Evolutionary conservation across 2,329 filamentous ascomycete species (phyloP), one percentile per base, ranked within the genome.

Genomic region (Aspergillus intermedius): DNA sequence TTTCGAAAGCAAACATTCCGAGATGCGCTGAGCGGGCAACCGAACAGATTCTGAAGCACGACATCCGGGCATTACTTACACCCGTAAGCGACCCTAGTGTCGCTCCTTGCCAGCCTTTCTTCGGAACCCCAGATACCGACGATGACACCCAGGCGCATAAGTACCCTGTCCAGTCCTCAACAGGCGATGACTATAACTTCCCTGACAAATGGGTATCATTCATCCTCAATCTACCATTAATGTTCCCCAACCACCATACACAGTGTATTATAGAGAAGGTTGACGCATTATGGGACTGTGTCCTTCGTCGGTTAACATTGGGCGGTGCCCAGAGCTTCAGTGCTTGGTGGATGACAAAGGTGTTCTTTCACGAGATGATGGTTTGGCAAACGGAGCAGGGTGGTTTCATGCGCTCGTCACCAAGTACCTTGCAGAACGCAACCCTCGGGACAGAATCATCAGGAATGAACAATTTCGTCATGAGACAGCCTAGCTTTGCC

Each of bases 281-380:
- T 21, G 70, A 71, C 47, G 62, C 66, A 10, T 48, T 75, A 28
- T 75, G 71, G 71, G 68, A 71, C 43, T 66, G 63, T 44, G 63
- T 74, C 21, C 64, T 74, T 42, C 72, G 66, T 47, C 68, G 72
- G 22, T 58, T 75, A 25, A 74, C 72, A 4, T 57, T 73, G 23
- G 67, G 66, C 42, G 72, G 71, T 9, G 72, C 72, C 5, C 65
- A 70, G 42, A 75, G 72, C 50, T 75, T 74, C 51, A 74, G 72
- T 54, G 70, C 71, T 5, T 75, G 72, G 72, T 74, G 72, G 72
- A 87, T 96, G 49, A 90, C 90, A 3, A 95, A 96, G 66, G 91
- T 91, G 49, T 97, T 91, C 77, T 81, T 96, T 46, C 91, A 96
- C 62, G 91, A 97, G 71, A 94, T 95, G 88, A 82, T 90, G 44